Evolutionary conservation across 2,329 filamentous ascomycete genomes (phyloP).

Genomic region (Penicillium sp.): DNA sequence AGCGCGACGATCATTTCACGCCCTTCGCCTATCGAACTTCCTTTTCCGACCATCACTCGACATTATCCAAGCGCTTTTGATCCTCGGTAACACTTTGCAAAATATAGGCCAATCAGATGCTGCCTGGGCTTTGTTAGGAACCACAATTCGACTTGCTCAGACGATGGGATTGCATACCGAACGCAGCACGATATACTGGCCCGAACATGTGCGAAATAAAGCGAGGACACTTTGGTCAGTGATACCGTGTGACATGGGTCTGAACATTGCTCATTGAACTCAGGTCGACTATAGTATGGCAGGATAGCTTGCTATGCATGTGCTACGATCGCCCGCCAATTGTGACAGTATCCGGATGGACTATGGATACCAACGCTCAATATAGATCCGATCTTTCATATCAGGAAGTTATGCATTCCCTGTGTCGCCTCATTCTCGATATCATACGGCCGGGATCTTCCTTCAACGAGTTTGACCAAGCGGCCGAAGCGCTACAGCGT

Average conservation of each 20-base stretch:
- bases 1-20: slow-evolving; percentile 45
- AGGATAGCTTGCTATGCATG: slow-evolving; percentile 36
- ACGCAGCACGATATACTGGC: slow-evolving; percentile 24
- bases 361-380: slow-evolving; percentile 15
- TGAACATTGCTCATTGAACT: neutral
- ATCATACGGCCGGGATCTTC: slow-evolving; percentile 48
- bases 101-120: slow-evolving; percentile 36
- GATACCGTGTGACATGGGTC: too few relatives aligned
- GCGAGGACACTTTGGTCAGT: slow-evolving; percentile 28
- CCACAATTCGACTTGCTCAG: slow-evolving; percentile 34
- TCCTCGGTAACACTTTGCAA: slow-evolving; percentile 52
- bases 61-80: slow-evolving; percentile 56
- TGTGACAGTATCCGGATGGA: slow-evolving; percentile 28
- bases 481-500: slow-evolving; percentile 40
- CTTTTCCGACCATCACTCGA: slow-evolving; percentile 56
- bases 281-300: slow-evolving; percentile 37
- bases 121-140: slow-evolving; percentile 32
- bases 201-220: slow-evolving; percentile 25
- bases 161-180: slow-evolving; percentile 42
- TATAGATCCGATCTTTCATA: slow-evolving; percentile 23
- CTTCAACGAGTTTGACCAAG: slow-evolving; percentile 10
- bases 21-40: slow-evolving; percentile 58
- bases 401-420: slow-evolving; percentile 29
- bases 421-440: slow-evolving; percentile 27
- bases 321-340: slow-evolving; percentile 37